A percentile compares a stretch with the other conserved stretches of the same genome.
Conservation (phyloP, 1,284 basidiomycete species). For the Malassezia dermatis region DNA sequence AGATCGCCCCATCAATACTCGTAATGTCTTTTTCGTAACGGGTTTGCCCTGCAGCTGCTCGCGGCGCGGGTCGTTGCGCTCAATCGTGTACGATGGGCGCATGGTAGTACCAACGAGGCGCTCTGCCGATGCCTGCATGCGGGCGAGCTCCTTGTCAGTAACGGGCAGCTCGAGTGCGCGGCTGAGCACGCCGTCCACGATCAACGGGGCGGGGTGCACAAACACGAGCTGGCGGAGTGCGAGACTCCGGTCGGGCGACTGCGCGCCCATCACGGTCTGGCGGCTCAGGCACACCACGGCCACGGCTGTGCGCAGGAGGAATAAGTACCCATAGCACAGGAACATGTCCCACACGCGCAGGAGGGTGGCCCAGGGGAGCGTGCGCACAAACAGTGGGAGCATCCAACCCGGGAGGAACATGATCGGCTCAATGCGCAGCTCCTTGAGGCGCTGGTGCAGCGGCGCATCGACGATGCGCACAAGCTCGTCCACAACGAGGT, state of each 20-base stretch:
- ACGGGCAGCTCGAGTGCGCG: background rate
- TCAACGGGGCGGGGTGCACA: constrained; percentile 49
- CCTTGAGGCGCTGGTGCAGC: constrained; percentile 29
- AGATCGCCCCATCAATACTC: background rate
- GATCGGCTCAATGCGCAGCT: constrained; percentile 31
- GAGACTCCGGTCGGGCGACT: constrained; percentile 52
- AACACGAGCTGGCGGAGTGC: constrained; percentile 54
- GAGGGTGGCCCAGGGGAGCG: constrained; percentile 65
- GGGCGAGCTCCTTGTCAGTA: constrained; percentile 8
- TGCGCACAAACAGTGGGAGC: constrained; percentile 59
- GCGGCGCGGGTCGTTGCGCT: background rate
- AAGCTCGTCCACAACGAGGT: constrained; percentile 63
- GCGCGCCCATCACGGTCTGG: constrained; percentile 55
- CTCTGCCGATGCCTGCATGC: constrained; percentile 8
- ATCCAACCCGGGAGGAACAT: constrained; percentile 47
- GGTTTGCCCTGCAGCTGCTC: constrained; percentile 8
- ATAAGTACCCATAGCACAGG: constrained; percentile 62
- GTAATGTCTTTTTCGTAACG: constrained; percentile 9
- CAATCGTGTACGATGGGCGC: background rate
- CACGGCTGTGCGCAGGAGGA: constrained; percentile 68
- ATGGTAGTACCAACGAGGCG: background rate
- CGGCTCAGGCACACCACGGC: constrained; percentile 57
- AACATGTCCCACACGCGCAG: constrained; percentile 79
- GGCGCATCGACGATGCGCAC: constrained; percentile 61
- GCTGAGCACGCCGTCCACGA: constrained; percentile 54